Percentiles rank a stretch among this genome's conserved stretches.
Conservation (phyloP, 1,284 basidiomycete genomes). For the Ustilago sp. region DNA sequence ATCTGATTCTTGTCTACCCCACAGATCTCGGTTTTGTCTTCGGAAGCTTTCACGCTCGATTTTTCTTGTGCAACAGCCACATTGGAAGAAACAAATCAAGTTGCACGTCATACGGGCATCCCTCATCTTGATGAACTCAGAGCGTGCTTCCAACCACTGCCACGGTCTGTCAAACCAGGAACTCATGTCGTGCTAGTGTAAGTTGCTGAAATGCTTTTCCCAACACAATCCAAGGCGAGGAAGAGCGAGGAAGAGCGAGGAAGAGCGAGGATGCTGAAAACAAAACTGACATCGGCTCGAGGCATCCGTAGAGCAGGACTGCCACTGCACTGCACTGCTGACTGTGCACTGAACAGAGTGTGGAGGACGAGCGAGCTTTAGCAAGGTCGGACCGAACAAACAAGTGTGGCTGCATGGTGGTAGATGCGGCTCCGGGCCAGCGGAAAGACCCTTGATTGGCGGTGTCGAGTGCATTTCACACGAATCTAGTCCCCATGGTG, state of each 20-base stretch:
- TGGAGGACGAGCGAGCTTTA: neutral
- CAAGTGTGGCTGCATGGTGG: neutral
- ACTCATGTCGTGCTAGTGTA: neutral
- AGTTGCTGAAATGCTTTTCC: neutral
- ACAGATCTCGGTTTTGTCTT: neutral
- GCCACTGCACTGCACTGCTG: neutral
- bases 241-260: neutral
- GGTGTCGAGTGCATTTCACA: conserved; percentile 21
- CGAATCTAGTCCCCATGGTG: conserved; percentile 5
- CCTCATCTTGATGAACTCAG: neutral
- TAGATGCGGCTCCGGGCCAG: conserved; percentile 17
- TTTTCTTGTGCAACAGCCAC: conserved; percentile 3
- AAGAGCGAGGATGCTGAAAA: neutral
- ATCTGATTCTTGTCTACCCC: neutral
- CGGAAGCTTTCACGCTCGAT: conserved; percentile 13
- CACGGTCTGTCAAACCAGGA: neutral
- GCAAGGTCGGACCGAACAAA: neutral
- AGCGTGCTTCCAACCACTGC: neutral
- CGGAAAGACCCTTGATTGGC: conserved; percentile 4
- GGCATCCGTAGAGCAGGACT: neutral
- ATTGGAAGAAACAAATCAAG: conserved; percentile 6
- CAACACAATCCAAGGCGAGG: neutral
- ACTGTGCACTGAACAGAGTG: neutral
- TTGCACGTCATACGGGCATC: conserved; percentile 7
- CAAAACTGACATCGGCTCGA: neutral